Percentiles rank a stretch among this genome's conserved stretches.
Conservation (phyloP, 2,329 filamentous ascomycete species). For the Fusarium heterosporum region DNA sequence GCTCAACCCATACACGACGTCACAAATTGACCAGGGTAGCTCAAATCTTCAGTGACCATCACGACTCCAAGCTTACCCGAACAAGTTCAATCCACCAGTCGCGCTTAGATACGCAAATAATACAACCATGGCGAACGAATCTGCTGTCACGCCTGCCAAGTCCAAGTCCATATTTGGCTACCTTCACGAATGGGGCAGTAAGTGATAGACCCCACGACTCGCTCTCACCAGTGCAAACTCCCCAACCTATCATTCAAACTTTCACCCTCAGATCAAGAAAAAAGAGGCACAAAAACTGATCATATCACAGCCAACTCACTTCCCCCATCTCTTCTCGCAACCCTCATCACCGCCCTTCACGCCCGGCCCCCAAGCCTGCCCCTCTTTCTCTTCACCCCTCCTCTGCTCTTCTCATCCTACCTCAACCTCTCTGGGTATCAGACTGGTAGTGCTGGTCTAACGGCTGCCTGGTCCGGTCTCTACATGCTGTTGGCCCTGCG, state of each 20-base stretch:
- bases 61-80: conserved; percentile 15
- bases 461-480: conserved; percentile 67
- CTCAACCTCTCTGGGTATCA: conserved; percentile 70
- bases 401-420: conserved; percentile 68
- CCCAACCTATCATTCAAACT: not conserved
- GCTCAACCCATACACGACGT: conserved; percentile 25
- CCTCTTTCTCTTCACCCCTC: conserved; percentile 63
- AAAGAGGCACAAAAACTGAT: conserved; percentile 18
- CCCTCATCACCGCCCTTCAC: conserved; percentile 68
- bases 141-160: conserved; percentile 26
- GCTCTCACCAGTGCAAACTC: conserved; percentile 15
- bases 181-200: conserved; percentile 64
- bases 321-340: conserved; percentile 66
- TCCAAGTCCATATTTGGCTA: conserved; percentile 51
- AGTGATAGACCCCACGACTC: conserved; percentile 45
- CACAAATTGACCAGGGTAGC: conserved; percentile 29
- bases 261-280: not conserved
- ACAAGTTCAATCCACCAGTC: conserved; percentile 23
- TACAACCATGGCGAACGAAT: conserved; percentile 48
- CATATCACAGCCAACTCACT: conserved; percentile 61
- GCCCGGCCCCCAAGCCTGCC: conserved; percentile 64
- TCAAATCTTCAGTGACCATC: conserved; percentile 36
- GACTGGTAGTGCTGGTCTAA: conserved; percentile 67
- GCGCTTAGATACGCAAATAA: conserved; percentile 11
- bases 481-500: conserved; percentile 68